Evolutionary conservation across 371 early-diverging fungal genomes (phyloP), one percentile per base, ranked within the genome.

Genomic region (Apophysomyces variabilis): DNA sequence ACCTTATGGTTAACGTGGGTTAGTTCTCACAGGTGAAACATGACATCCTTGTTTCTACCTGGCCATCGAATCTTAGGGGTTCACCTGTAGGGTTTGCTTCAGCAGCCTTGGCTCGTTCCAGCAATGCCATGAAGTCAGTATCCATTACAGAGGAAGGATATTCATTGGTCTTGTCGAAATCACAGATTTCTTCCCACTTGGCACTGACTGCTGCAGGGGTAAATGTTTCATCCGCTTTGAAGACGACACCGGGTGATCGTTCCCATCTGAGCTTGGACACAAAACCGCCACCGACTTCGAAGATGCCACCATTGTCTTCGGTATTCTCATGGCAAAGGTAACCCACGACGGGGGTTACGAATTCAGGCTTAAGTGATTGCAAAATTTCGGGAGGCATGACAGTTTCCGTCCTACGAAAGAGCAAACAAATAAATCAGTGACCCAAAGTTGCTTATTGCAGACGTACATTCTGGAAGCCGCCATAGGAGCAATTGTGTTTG

Each of bases 401-500:
- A 56, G 96, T 94, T 72, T 95, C 99, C n/a, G 86, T 85, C 82
- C 82, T 84, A 69, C 44, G 32, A 54, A 12, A 59, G 1, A 38
- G 1, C 43, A 50, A 35, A 37, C 18, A 58, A 65, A 50, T 46
- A 38, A 36, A 57, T 41, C 41, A 44, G 13, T 32, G 45, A 12
- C 44, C 8, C 7, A 58, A 35, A 39, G 12, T 32, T 47, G 7
- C 11, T 50, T 18, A 21, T 9, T 16, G 13, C 11, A 35, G 32
- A 43, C 72, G 68, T 77, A 82, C 96, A 99, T 96, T 67, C 96
- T 87, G 38, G 96, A 95, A 35, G 96, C 99, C 60, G 99, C 99
- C 78, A 97, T 89, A 61, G 99, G 99, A 13, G 98, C 99, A 80
- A 99, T 96, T 62, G 93, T 92, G 84, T 99, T 99, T 79, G 78